A percentile compares a stretch with the other conserved stretches of the same genome.
Conservation (phyloP, 2,329 filamentous ascomycete genomes). For the Cladosporium sp. region DNA sequence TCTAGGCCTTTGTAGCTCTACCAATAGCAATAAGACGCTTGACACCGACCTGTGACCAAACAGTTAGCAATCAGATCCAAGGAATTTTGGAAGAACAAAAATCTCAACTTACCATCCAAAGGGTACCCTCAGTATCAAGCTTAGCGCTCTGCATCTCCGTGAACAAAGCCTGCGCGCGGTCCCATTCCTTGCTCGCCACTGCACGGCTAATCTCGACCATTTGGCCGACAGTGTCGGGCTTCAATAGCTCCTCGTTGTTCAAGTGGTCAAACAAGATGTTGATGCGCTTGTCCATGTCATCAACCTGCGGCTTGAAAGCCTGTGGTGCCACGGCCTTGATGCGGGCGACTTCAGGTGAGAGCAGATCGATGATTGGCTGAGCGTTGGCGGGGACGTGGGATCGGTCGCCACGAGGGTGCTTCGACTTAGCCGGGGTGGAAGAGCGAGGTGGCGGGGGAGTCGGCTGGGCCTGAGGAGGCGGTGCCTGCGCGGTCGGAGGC, state of each 20-base stretch:
- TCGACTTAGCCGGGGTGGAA: conserved; percentile 38
- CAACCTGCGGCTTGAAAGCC: conserved; percentile 85
- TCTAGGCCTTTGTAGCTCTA: conserved; percentile 25
- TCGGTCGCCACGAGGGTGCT: conserved; percentile 70
- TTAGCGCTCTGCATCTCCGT: conserved; percentile 51
- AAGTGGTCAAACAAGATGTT: conserved; percentile 95
- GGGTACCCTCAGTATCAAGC: conserved; percentile 49
- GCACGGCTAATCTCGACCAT: conserved; percentile 58
- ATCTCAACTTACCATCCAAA: conserved; percentile 52
- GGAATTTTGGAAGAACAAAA: neutral
- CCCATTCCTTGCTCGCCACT: conserved; percentile 47
- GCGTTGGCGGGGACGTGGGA: conserved; percentile 81
- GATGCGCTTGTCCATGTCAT: conserved; percentile 90
- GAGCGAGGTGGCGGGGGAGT: conserved; percentile 40
- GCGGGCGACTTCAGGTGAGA: conserved; percentile 82
- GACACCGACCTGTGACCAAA: conserved; percentile 21
- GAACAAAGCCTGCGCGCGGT: conserved; percentile 48
- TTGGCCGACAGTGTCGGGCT: conserved; percentile 72
- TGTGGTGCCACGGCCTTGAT: conserved; percentile 82
- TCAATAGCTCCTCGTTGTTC: conserved; percentile 90
- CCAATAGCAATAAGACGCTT: conserved; percentile 43
- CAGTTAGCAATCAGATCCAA: neutral
- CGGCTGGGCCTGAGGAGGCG: conserved; percentile 17
- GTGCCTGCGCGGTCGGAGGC: conserved; percentile 31
- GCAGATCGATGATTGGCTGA: conserved; percentile 76